Evolutionary conservation across 306 rosid species (phyloP).

Genomic region (Oemleria cerasiformis): DNA sequence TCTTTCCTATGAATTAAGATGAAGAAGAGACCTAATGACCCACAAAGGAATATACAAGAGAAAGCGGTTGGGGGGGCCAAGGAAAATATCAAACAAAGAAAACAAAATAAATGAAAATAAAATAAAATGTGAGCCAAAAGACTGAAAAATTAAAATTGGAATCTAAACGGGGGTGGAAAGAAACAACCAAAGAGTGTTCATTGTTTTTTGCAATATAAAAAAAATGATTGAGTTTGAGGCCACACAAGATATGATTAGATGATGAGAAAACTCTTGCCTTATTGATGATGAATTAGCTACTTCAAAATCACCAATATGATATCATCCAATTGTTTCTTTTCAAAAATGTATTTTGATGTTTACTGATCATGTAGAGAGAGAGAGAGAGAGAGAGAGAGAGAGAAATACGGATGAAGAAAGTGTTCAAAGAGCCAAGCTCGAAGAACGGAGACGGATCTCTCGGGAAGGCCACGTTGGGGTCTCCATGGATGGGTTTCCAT

Average conservation of each 20-base stretch:
- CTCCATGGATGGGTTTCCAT: conserved; percentile 98
- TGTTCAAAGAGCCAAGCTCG: conserved; percentile 98
- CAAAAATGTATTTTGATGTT: conserved; percentile 38
- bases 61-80: conserved; percentile 21
- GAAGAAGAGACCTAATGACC: conserved; percentile 18
- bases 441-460: conserved; percentile 81
- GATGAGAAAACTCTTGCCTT: neutral
- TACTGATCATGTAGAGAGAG: conserved; percentile 15
- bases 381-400: neutral
- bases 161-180: conserved; percentile 61
- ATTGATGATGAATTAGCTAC: neutral
- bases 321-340: conserved; percentile 14
- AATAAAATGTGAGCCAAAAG: conserved; percentile 31
- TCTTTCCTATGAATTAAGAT: conserved; percentile 18
- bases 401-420: conserved; percentile 87
- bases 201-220: conserved; percentile 23
- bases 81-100: conserved; percentile 19
- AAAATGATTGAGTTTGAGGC: conserved; percentile 44
- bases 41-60: conserved; percentile 16
- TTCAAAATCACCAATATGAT: neutral
- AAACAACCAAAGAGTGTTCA: conserved; percentile 45
- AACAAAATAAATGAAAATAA: conserved; percentile 39
- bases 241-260: conserved; percentile 12
- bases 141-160: conserved; percentile 12
- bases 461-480: conserved; percentile 98